phyloP scores from a whole-genome alignment of 805 yeast genomes.

The Yamadazyma endophytica region DNA sequence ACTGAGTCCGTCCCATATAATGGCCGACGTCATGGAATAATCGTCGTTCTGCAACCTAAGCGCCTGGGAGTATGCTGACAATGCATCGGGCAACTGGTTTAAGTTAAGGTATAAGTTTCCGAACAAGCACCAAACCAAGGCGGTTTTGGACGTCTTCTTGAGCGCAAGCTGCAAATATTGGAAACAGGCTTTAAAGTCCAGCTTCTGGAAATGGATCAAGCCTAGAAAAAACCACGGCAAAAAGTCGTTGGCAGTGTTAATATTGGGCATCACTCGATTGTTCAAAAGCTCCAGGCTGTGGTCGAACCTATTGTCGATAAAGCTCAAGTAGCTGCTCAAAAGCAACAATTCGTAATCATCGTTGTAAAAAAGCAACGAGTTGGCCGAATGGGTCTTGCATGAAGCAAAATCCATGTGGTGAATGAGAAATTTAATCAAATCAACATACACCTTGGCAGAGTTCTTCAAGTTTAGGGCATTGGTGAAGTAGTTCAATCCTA shows the following conservation, averaged over 20 bases:
- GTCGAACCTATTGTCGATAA: not conserved
- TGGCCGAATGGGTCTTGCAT: conserved; percentile 5
- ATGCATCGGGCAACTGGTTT: conserved; percentile 60
- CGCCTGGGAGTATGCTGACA: conserved; percentile 67
- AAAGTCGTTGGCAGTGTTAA: conserved; percentile 40
- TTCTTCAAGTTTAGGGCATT: conserved; percentile 1
- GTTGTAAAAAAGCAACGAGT: conserved; percentile 5
- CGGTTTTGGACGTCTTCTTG: conserved; percentile 47
- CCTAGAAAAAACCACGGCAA: conserved; percentile 58
- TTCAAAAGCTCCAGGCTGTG: conserved; percentile 6
- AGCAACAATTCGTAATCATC: conserved; percentile 7
- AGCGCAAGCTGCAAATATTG: conserved; percentile 53
- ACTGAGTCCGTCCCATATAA: conserved; percentile 63
- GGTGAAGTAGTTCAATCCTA: too few species aligned
- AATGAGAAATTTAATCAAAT: conserved; percentile 4
- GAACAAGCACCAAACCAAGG: conserved; percentile 65
- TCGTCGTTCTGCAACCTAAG: conserved; percentile 49
- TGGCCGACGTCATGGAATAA: conserved; percentile 43
- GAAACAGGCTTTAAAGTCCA: conserved; percentile 49
- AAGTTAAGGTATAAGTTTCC: conserved; percentile 57
- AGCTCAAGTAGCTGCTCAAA: conserved; percentile 2
- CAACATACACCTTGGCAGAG: conserved; percentile 5
- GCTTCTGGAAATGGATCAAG: conserved; percentile 44
- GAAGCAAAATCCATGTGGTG: conserved; percentile 2
- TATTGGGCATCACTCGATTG: conserved; percentile 11